Percentiles rank a stretch among this genome's conserved stretches.
Conservation (phyloP, 768 basidiomycete species). For the Boletus sp. region DNA sequence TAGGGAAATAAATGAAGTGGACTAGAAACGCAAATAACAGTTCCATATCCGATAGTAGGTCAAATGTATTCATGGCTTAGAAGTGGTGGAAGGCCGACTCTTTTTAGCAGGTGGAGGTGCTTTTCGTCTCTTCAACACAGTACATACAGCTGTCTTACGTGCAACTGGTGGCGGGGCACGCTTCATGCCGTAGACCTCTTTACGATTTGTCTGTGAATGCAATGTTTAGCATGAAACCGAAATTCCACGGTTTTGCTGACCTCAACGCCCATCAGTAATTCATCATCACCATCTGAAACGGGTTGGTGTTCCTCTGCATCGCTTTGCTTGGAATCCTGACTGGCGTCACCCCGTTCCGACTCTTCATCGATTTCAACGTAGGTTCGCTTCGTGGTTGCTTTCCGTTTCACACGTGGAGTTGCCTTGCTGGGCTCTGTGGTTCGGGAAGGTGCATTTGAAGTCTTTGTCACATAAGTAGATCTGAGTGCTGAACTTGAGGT, state of each 20-base stretch:
- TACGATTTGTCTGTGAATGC: slow-evolving; percentile 38
- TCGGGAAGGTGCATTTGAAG: slow-evolving; percentile 9
- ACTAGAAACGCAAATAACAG: background rate
- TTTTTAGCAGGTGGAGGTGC: slow-evolving; percentile 8
- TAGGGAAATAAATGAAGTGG: slow-evolving; percentile 12
- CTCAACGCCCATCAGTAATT: slow-evolving; percentile 60
- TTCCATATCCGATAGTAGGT: background rate
- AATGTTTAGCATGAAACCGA: background rate
- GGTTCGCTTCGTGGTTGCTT: slow-evolving; percentile 20
- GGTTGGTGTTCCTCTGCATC: slow-evolving; percentile 14
- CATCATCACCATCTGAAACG: slow-evolving; percentile 51
- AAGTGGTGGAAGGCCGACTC: slow-evolving; percentile 5
- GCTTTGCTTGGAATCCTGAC: slow-evolving; percentile 9
- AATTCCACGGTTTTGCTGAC: slow-evolving; percentile 32
- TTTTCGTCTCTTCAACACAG: slow-evolving; percentile 24
- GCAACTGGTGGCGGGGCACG: slow-evolving; percentile 18
- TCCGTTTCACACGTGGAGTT: slow-evolving; percentile 21
- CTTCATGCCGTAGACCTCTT: slow-evolving; percentile 35
- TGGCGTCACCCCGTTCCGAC: slow-evolving; percentile 19
- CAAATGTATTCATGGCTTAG: slow-evolving; percentile 7
- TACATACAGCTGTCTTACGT: slow-evolving; percentile 2
- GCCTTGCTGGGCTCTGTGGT: background rate
- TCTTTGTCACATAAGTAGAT: slow-evolving; percentile 4
- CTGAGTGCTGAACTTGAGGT: slow-evolving; percentile 13
- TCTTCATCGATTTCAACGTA: slow-evolving; percentile 34